Conservation (phyloP, 208 protist species). For the Strigomonas galati region DNA sequence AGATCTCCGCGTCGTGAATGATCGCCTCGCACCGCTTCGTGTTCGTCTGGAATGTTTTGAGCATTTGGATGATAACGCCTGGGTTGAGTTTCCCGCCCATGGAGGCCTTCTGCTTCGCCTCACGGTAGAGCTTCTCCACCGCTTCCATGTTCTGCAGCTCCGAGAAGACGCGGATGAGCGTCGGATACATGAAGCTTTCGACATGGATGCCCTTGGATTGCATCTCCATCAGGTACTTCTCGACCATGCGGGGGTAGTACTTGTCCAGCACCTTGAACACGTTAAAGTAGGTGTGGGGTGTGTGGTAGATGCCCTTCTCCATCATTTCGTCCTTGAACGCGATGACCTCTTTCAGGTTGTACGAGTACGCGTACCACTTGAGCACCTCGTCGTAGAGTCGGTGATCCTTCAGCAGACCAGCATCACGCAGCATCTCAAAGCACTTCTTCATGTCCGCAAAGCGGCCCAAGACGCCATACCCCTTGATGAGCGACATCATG, state of each 20-base stretch:
- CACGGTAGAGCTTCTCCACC: slow-evolving; percentile 75
- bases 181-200: slow-evolving; percentile 83
- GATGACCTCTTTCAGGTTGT: slow-evolving; percentile 87
- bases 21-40: slow-evolving; percentile 40
- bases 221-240: slow-evolving; percentile 87
- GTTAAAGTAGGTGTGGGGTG: slow-evolving; percentile 73
- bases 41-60: slow-evolving; percentile 55
- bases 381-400: slow-evolving; percentile 89
- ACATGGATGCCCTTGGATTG: slow-evolving; percentile 64
- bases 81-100: slow-evolving; percentile 44
- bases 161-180: slow-evolving; percentile 79
- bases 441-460: slow-evolving; percentile 75
- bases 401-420: slow-evolving; percentile 56
- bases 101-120: slow-evolving; percentile 51
- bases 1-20: slow-evolving; percentile 64
- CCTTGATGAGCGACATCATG: slow-evolving; percentile 67
- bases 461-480: slow-evolving; percentile 72
- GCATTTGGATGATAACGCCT: slow-evolving; percentile 57
- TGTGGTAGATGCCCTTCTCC: slow-evolving; percentile 70
- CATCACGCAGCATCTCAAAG: slow-evolving; percentile 56
- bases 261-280: slow-evolving; percentile 86
- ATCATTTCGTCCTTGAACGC: slow-evolving; percentile 89
- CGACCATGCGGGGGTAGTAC: slow-evolving; percentile 86
- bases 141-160: slow-evolving; percentile 54
- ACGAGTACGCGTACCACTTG: slow-evolving; percentile 77